phyloP scores from a whole-genome alignment of 2,329 filamentous ascomycete genomes.

The Aureobasidium leucospermi region DNA sequence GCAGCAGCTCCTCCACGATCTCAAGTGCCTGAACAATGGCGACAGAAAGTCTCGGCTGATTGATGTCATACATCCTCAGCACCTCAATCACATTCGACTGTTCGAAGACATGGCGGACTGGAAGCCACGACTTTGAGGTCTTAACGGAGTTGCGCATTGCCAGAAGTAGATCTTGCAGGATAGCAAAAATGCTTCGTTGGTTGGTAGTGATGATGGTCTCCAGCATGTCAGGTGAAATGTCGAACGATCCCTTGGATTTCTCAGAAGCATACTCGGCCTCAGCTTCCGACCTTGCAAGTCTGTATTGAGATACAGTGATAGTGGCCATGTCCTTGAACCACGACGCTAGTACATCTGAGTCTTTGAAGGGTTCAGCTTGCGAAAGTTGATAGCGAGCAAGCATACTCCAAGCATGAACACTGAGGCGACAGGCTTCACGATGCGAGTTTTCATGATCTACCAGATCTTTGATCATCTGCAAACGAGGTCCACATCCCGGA shows the following conservation, averaged over 20 bases:
- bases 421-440: conserved; percentile 52
- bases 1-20: conserved; percentile 38
- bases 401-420: conserved; percentile 51
- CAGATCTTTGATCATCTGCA: conserved; percentile 46
- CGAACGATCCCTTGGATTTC: conserved; percentile 28
- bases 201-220: conserved; percentile 49
- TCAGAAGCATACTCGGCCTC: conserved; percentile 44
- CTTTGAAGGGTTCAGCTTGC: conserved; percentile 39
- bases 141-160: conserved; percentile 44
- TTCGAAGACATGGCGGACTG: conserved; percentile 29
- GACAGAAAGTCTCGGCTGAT: conserved; percentile 31
- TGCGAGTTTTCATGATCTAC: conserved; percentile 52
- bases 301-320: conserved; percentile 48
- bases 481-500: conserved; percentile 43
- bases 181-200: conserved; percentile 49
- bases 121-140: conserved; percentile 22
- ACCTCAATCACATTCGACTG: conserved; percentile 35
- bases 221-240: conserved; percentile 41
- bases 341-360: conserved; percentile 42
- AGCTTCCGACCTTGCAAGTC: conserved; percentile 49
- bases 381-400: conserved; percentile 51
- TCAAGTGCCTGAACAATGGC: conserved; percentile 44
- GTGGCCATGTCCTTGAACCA: conserved; percentile 50
- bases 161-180: conserved; percentile 45
- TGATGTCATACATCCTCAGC: conserved; percentile 46